Conservation (phyloP, 352 stramenopile genomes). For the Globisporangium irregulare region DNA sequence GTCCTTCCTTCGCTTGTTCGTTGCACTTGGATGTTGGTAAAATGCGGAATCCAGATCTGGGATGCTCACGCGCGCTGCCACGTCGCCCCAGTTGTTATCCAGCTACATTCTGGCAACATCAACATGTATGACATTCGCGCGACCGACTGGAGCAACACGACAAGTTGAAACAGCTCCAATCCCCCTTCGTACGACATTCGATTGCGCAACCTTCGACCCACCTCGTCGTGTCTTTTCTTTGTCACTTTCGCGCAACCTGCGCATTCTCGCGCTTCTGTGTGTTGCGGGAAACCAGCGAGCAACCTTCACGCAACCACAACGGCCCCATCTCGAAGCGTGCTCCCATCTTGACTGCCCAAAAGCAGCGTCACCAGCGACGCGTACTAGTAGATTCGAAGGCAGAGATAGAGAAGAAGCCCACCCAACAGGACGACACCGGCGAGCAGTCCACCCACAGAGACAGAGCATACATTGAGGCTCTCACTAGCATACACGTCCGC, state of each 20-base stretch:
- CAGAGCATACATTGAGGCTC: neutral
- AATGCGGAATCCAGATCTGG: neutral
- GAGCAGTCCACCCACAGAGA: no score
- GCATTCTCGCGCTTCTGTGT: neutral
- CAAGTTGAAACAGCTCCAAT: neutral
- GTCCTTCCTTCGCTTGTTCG: neutral
- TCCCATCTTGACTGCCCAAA: neutral
- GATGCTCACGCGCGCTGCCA: neutral
- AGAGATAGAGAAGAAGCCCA: neutral
- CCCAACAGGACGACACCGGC: neutral
- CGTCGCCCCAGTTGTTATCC: neutral
- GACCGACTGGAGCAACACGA: neutral
- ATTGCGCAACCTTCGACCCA: neutral
- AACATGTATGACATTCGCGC: neutral
- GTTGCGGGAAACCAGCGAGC: neutral
- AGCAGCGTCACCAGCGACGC: neutral
- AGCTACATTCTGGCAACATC: neutral
- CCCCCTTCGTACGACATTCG: neutral
- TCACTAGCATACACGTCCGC: neutral
- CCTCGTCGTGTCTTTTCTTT: neutral
- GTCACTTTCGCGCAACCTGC: conserved; percentile 16
- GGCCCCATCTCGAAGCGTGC: neutral
- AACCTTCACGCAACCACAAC: conserved; percentile 11
- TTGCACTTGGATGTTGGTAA: neutral
- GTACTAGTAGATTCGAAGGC: conserved; percentile 2